Percentiles rank a stretch among this genome's conserved stretches.
These are phyloP conservation scores for Malania oleifera DNA, from an alignment of 164 flowering plant genomes.

Conservation along the genomic window DNA sequence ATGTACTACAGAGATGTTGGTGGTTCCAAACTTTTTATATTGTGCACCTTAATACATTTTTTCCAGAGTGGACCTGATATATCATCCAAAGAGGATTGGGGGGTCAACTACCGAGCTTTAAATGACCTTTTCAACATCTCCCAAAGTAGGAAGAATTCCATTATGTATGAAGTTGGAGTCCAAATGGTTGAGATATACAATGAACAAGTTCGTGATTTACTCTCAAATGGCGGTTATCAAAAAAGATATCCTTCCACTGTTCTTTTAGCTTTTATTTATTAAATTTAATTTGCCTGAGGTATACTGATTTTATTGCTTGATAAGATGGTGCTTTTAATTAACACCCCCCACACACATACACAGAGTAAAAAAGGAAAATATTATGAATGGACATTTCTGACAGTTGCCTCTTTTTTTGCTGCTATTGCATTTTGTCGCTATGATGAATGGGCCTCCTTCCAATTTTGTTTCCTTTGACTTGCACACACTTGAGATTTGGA, in stretches of 20 bases:
- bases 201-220: conserved; percentile 75
- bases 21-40: background rate
- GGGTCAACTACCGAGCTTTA: conserved; percentile 69
- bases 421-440: too few relatives aligned
- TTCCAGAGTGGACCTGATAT: conserved; percentile 53
- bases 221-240: conserved; percentile 36
- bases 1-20: background rate
- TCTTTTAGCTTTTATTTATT: background rate
- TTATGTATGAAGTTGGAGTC: conserved; percentile 50
- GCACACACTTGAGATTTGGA: conserved; percentile 72
- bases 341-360: too few relatives aligned
- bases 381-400: too few relatives aligned
- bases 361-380: too few relatives aligned
- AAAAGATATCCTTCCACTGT: conserved; percentile 64
- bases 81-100: conserved; percentile 49
- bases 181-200: conserved; percentile 81
- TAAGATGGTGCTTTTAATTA: too few relatives aligned
- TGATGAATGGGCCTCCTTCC: background rate
- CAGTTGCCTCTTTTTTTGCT: too few relatives aligned
- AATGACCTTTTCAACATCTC: conserved; percentile 60
- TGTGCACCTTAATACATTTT: background rate
- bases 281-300: too few relatives aligned
- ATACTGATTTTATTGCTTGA: too few relatives aligned
- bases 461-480: conserved; percentile 38
- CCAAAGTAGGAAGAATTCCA: conserved; percentile 37